phyloP scores from a whole-genome alignment of 768 basidiomycete species.

The Rhodotorula graminis region DNA sequence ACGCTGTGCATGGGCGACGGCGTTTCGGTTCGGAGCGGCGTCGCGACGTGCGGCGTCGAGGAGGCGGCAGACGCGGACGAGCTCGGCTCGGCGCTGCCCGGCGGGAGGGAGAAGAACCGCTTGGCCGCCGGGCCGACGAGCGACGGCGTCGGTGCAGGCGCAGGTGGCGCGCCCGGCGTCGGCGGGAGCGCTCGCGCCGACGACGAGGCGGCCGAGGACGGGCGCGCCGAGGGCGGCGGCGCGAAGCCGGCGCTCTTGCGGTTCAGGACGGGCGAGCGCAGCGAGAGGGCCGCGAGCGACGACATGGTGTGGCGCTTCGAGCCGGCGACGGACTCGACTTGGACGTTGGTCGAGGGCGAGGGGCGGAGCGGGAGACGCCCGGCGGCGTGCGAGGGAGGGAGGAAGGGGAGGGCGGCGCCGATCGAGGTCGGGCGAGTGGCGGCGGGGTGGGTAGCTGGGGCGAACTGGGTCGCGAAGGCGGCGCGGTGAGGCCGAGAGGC shows the following conservation, averaged over 20 bases:
- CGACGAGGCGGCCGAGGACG: background rate
- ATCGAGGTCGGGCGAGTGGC: constrained; percentile 3
- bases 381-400: background rate
- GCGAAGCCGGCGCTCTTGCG: constrained; percentile 1
- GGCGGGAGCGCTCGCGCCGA: constrained; percentile 5
- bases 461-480: background rate
- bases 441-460: background rate
- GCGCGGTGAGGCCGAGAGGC: background rate
- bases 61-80: background rate
- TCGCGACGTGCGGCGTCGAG: background rate
- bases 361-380: background rate
- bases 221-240: background rate
- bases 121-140: background rate
- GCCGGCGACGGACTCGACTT: constrained; percentile 29
- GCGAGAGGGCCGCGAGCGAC: constrained; percentile 14
- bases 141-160: background rate
- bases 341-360: background rate
- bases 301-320: constrained; percentile 31
- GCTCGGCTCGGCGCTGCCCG: background rate
- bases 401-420: background rate
- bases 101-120: constrained; percentile 33
- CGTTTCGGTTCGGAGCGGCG: constrained; percentile 9
- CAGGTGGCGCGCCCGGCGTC: background rate
- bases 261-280: constrained; percentile 17
- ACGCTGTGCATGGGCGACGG: background rate